Evolutionary conservation across 495 filamentous ascomycete species (phyloP), one percentile per base, ranked within the genome.

Genomic region (Annulohypoxylon stygium): DNA sequence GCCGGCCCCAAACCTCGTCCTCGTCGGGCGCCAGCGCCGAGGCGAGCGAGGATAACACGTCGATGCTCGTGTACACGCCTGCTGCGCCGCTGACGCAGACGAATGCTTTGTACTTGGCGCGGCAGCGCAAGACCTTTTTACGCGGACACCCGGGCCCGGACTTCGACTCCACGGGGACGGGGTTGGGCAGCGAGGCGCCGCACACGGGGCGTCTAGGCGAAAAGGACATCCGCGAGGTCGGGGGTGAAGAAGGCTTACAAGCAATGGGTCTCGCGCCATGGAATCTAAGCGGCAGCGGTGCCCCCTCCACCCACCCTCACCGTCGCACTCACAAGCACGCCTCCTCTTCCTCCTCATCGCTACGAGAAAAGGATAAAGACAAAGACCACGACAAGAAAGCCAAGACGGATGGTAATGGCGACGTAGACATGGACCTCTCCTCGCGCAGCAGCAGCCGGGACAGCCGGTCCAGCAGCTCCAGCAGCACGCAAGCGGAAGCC

Each of bases 81-180:
- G 90, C 92, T 20, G 93, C 90, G 14, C 94, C 94, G 1, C 86
- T 95, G 25, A 96, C 93, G 8, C 89, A 93, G 73, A 86, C 87
- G 55, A 97, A 94, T 81, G 89, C 90, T 0, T 81, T 90, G 11
- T 95, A 93, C 81, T 85, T 97, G n/a, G 84, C 85, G 4, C 86
- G 90, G 63, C 95, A 97, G 83, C 87, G 93, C 45, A 89, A 91
- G 78, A 87, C 90, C 14, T 93, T 93, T 68, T 78, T 88, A 43
- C 78, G 86, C 26, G 92, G 92, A 14, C 84, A 86, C 54, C 89
- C 91, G 11, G 85, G 88, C 0, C 92, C 92, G 2, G 93, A 96
- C 76, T 96, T 95, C 75, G 84, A 86, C 74, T 82, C 83, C 16
- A 84, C 83, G 7, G 84, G 84, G 16, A 82, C 80, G 36, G 83